These are phyloP conservation scores for Euclidium syriacum DNA, from an alignment of 345 rosid species.

Conservation along the genomic window DNA sequence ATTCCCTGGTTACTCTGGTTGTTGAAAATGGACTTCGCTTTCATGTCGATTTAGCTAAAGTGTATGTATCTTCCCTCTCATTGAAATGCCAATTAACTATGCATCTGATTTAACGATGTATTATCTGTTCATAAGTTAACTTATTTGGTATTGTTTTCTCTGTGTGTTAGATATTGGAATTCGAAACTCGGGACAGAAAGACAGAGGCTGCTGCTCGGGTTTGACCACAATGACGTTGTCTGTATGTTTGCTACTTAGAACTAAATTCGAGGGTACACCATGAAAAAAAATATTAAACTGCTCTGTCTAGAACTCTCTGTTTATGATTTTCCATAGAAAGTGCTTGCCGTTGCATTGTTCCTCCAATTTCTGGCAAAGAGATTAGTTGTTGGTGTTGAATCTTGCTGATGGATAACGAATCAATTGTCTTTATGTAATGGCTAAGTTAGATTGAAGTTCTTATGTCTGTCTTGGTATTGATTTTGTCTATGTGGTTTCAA, in stretches of 20 bases:
- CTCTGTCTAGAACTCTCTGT: neutral
- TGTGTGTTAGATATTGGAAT: slow-evolving; percentile 76
- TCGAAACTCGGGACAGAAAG: slow-evolving; percentile 88
- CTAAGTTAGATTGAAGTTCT: neutral
- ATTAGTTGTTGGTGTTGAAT: neutral
- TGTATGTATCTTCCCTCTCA: slow-evolving; percentile 41
- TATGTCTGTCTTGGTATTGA: neutral
- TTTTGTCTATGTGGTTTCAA: neutral
- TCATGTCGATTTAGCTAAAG: slow-evolving; percentile 79
- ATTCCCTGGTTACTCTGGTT: slow-evolving; percentile 75
- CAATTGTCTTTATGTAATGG: neutral
- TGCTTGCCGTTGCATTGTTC: neutral
- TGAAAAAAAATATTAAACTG: slow-evolving; percentile 6
- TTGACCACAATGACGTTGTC: slow-evolving; percentile 61
- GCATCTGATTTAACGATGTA: neutral
- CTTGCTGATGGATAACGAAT: neutral
- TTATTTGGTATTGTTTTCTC: neutral
- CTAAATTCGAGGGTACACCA: slow-evolving; percentile 12
- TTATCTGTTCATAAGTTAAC: slow-evolving; percentile 9
- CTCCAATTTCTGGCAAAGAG: neutral
- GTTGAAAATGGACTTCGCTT: slow-evolving; percentile 87
- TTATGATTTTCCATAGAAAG: neutral
- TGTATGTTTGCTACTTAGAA: slow-evolving; percentile 52
- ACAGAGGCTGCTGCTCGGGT: slow-evolving; percentile 64
- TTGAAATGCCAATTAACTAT: too few species aligned